Conservation (phyloP, 495 filamentous ascomycete species). For the Daldinia grandis region DNA sequence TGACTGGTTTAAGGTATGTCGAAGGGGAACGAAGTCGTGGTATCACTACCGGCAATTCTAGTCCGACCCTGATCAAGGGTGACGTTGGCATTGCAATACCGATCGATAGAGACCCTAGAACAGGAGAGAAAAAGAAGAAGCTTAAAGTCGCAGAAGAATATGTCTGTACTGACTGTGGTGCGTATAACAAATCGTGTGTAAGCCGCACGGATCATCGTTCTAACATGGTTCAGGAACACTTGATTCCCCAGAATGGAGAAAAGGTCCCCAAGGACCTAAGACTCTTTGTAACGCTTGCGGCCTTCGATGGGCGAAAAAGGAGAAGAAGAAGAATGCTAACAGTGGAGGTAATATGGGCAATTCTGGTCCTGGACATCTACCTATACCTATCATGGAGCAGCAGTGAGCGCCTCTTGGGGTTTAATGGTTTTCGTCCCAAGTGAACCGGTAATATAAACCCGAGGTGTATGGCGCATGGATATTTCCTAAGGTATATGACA, state of each 20-base stretch:
- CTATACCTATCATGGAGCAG: slow-evolving; percentile 28
- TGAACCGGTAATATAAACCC: slow-evolving; percentile 29
- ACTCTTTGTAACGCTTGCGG: slow-evolving; percentile 98
- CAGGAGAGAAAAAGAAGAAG: slow-evolving; percentile 85
- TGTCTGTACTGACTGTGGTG: slow-evolving; percentile 93
- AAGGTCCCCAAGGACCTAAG: slow-evolving; percentile 92
- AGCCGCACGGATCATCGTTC: background rate
- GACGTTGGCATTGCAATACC: slow-evolving; percentile 87
- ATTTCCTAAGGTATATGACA: slow-evolving; percentile 33
- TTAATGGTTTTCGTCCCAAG: slow-evolving; percentile 14
- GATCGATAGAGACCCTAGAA: slow-evolving; percentile 71
- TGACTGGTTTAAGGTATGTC: slow-evolving; percentile 87
- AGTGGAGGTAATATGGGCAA: slow-evolving; percentile 16
- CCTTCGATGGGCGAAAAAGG: slow-evolving; percentile 82
- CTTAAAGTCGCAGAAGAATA: slow-evolving; percentile 92
- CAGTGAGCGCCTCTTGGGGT: slow-evolving; percentile 9
- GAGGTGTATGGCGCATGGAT: slow-evolving; percentile 30
- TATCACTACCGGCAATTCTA: slow-evolving; percentile 84
- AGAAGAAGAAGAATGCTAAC: slow-evolving; percentile 66
- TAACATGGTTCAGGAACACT: slow-evolving; percentile 64
- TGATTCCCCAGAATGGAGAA: slow-evolving; percentile 96
- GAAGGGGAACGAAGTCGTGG: slow-evolving; percentile 90
- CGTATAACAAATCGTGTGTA: slow-evolving; percentile 28
- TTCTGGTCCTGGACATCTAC: slow-evolving; percentile 13
- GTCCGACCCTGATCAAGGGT: slow-evolving; percentile 81